Evolutionary conservation across 805 yeast genomes (phyloP).

Genomic region (Candida tibetensis): DNA sequence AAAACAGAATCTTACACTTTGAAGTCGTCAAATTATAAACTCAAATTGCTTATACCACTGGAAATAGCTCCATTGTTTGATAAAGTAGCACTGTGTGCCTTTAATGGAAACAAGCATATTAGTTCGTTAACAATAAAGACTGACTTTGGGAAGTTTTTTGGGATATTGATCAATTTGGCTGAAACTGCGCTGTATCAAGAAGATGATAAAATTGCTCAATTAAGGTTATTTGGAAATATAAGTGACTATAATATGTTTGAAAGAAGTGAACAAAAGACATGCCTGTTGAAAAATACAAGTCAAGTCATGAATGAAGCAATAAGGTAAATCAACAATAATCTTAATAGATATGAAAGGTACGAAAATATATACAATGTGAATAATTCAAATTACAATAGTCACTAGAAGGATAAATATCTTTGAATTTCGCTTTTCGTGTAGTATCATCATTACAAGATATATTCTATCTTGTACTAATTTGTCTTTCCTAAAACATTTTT

Average conservation of each 20-base stretch:
- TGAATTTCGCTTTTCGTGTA: no score
- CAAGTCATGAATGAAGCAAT: slow-evolving; percentile 1
- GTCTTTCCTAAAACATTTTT: no score
- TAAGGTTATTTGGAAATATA: slow-evolving; percentile 9
- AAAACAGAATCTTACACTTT: slow-evolving; percentile 26
- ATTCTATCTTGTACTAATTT: no score
- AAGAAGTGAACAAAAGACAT: slow-evolving; percentile 6
- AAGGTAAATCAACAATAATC: no score
- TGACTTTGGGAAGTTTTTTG: slow-evolving; percentile 1
- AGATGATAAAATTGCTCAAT: slow-evolving; percentile 7
- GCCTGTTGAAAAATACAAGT: slow-evolving; percentile 4
- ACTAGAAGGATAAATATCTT: no score
- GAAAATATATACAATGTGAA: no score
- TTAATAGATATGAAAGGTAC: no score
- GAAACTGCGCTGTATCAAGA: slow-evolving; percentile 7
- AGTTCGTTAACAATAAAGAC: neutral
- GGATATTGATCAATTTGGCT: neutral
- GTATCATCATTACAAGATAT: no score
- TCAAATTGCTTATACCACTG: slow-evolving; percentile 4
- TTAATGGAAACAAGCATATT: neutral
- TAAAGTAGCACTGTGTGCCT: neutral
- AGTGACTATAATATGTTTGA: slow-evolving; percentile 11
- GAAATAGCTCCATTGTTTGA: neutral
- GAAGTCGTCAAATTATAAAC: slow-evolving; percentile 29
- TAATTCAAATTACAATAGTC: no score